Evolutionary conservation across 2,329 filamentous ascomycete species (phyloP).

Genomic region (Metarhizium rileyi): DNA sequence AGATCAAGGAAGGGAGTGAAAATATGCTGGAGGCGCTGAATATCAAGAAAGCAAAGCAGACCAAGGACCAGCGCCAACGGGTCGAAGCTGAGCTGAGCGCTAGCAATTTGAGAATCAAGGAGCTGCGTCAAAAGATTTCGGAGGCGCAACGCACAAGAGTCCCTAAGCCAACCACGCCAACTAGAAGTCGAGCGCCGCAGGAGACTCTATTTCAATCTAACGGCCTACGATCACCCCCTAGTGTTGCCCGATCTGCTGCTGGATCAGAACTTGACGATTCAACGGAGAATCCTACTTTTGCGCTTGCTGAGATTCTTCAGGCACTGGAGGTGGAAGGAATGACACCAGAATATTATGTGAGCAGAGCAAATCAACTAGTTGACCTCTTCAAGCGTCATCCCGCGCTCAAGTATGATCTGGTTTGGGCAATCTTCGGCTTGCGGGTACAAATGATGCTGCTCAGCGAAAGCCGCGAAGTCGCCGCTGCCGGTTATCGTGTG

Average conservation of each 20-base stretch:
- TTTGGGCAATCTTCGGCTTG: slow-evolving; percentile 89
- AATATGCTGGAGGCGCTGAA: slow-evolving; percentile 95
- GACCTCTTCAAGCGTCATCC: slow-evolving; percentile 91
- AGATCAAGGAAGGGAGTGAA: slow-evolving; percentile 96
- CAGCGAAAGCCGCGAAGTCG: slow-evolving; percentile 90
- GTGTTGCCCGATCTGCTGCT: slow-evolving; percentile 42
- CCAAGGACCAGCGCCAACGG: slow-evolving; percentile 69
- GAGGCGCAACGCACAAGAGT: slow-evolving; percentile 45
- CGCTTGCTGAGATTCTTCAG: slow-evolving; percentile 81
- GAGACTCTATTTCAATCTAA: slow-evolving; percentile 37
- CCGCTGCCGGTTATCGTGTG: slow-evolving; percentile 87
- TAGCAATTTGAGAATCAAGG: slow-evolving; percentile 65
- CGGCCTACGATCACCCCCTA: slow-evolving; percentile 47
- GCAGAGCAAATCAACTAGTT: slow-evolving; percentile 84
- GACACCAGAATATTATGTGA: slow-evolving; percentile 90
- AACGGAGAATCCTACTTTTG: slow-evolving; percentile 82
- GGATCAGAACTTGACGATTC: slow-evolving; percentile 58
- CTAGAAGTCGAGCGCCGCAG: slow-evolving; percentile 36
- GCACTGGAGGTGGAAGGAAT: slow-evolving; percentile 81
- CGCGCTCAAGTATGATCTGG: slow-evolving; percentile 90
- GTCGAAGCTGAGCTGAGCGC: slow-evolving; percentile 85
- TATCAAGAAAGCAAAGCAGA: slow-evolving; percentile 90
- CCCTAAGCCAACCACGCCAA: slow-evolving; percentile 40
- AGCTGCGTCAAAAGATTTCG: slow-evolving; percentile 49
- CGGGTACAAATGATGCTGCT: slow-evolving; percentile 93